phyloP scores from a whole-genome alignment of 192 early-diverging fungal genomes.

The Coemansia sp. region DNA sequence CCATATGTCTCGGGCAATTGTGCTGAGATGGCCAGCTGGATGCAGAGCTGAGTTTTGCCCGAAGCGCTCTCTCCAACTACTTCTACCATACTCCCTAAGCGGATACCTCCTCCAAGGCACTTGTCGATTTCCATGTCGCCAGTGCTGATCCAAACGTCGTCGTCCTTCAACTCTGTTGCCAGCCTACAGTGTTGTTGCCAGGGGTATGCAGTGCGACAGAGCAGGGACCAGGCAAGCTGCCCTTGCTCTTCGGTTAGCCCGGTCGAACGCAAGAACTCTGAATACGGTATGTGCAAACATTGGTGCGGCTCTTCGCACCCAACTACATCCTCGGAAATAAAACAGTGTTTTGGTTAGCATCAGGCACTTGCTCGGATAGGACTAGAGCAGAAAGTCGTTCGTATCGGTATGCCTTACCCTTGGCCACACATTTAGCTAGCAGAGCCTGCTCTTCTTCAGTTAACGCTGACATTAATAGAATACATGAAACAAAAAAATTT shows the following conservation, averaged over 20 bases:
- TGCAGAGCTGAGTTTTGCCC: conserved; percentile 86
- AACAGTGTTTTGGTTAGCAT: not conserved
- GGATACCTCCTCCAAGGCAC: conserved; percentile 64
- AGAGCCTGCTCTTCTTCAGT: conserved; percentile 20
- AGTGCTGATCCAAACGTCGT: conserved; percentile 51
- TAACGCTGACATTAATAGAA: not conserved
- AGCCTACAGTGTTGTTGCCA: conserved; percentile 12
- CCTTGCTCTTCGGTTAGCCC: conserved; percentile 21
- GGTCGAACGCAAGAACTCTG: conserved; percentile 26
- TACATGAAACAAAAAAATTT: not conserved
- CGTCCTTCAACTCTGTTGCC: conserved; percentile 12
- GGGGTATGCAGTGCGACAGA: conserved; percentile 17
- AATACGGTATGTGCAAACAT: conserved; percentile 36
- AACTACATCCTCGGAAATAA: conserved; percentile 4
- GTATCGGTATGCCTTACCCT: conserved; percentile 12
- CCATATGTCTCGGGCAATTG: conserved; percentile 64
- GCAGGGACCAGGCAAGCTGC: conserved; percentile 10
- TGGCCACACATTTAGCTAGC: conserved; percentile 25
- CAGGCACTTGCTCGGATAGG: too few species aligned
- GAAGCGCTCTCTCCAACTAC: conserved; percentile 76
- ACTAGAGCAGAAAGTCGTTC: too few species aligned
- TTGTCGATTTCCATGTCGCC: conserved; percentile 61
- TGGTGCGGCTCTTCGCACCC: conserved; percentile 23
- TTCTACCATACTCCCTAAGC: conserved; percentile 66
- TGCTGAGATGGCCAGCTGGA: conserved; percentile 77